Conservation (phyloP, 2,329 filamentous ascomycete genomes). For the Colletotrichum eleusines region DNA sequence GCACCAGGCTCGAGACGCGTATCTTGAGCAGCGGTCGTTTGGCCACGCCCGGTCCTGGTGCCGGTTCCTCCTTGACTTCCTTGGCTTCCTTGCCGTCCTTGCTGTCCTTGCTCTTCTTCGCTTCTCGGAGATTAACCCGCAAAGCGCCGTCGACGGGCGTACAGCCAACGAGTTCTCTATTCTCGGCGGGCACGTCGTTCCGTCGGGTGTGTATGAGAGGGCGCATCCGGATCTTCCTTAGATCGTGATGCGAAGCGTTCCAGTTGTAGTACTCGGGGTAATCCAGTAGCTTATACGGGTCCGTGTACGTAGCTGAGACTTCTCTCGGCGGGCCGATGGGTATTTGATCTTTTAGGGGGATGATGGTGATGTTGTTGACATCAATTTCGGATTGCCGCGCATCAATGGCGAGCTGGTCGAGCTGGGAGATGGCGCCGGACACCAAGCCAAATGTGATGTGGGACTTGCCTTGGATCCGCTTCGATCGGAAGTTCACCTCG, state of each 20-base stretch:
- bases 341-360: slow-evolving; percentile 50
- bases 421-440: slow-evolving; percentile 61
- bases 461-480: slow-evolving; percentile 80
- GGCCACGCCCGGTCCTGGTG: slow-evolving; percentile 19
- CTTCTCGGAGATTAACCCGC: slow-evolving; percentile 56
- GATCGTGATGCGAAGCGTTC: slow-evolving; percentile 79
- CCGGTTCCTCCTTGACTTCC: slow-evolving; percentile 19
- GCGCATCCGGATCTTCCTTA: slow-evolving; percentile 76
- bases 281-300: slow-evolving; percentile 76
- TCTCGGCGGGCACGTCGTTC: slow-evolving; percentile 66
- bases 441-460: slow-evolving; percentile 82
- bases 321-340: slow-evolving; percentile 47
- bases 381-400: slow-evolving; percentile 73
- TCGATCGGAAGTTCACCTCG: slow-evolving; percentile 86
- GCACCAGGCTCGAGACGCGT: slow-evolving; percentile 55
- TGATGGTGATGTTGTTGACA: slow-evolving; percentile 64
- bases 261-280: slow-evolving; percentile 72
- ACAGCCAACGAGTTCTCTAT: slow-evolving; percentile 67
- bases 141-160: slow-evolving; percentile 68
- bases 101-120: slow-evolving; percentile 39
- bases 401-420: slow-evolving; percentile 70
- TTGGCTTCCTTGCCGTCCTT: slow-evolving; percentile 35
- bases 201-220: slow-evolving; percentile 64
- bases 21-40: slow-evolving; percentile 57
- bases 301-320: slow-evolving; percentile 61